These are phyloP conservation scores for Phaeosphaeria sp. DNA, from an alignment of 2,329 filamentous ascomycete species.

Conservation along the genomic window DNA sequence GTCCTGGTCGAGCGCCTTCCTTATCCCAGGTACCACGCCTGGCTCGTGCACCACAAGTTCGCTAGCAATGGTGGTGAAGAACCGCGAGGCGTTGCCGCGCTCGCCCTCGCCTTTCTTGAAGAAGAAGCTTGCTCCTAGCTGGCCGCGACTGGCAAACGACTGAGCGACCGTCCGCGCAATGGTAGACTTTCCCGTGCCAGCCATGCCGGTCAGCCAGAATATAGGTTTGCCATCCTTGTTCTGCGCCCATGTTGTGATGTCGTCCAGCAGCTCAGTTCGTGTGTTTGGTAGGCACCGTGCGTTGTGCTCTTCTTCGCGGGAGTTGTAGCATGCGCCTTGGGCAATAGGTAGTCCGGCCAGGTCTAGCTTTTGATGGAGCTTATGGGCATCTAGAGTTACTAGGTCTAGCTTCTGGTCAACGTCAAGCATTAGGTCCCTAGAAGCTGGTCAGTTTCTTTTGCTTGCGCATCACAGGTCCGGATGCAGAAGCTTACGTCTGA, in stretches of 20 bases:
- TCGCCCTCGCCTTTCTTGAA: background rate
- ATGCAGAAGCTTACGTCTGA: slow-evolving; percentile 39
- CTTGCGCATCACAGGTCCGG: no score
- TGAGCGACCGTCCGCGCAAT: background rate
- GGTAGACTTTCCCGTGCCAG: background rate
- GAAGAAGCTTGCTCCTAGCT: background rate
- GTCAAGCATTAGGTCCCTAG: no score
- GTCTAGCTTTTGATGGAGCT: no score
- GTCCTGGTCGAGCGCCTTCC: slow-evolving; percentile 13
- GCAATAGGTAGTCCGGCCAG: no score
- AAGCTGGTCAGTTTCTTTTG: no score
- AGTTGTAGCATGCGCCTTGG: slow-evolving; percentile 20
- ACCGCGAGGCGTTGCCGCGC: background rate
- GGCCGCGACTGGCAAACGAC: background rate
- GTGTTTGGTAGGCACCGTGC: slow-evolving; percentile 25
- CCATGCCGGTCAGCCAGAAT: slow-evolving; percentile 35
- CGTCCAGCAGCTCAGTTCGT: slow-evolving; percentile 24
- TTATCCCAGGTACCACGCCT: slow-evolving; percentile 8
- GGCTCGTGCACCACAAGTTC: slow-evolving; percentile 11
- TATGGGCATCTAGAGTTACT: no score
- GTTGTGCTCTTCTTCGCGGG: slow-evolving; percentile 15
- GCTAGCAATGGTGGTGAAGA: slow-evolving; percentile 19
- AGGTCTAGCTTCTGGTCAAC: no score
- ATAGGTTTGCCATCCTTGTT: slow-evolving; percentile 17
- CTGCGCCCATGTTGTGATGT: slow-evolving; percentile 26